Evolutionary conservation across 257 asterid species (phyloP).

Genomic region (Fraxinus cuspidata): DNA sequence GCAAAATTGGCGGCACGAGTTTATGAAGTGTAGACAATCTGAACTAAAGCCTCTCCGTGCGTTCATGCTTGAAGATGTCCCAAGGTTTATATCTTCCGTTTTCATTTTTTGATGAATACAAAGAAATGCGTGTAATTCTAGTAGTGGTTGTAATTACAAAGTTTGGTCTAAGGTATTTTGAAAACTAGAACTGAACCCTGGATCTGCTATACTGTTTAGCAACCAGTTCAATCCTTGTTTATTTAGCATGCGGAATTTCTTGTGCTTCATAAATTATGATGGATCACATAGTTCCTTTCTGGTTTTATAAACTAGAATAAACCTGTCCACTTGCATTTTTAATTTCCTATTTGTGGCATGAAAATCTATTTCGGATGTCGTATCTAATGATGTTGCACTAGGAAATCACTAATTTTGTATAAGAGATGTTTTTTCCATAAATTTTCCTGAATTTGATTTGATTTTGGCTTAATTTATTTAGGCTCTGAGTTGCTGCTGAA

Average conservation of each 20-base stretch:
- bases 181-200: constrained; percentile 11
- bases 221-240: constrained; percentile 7
- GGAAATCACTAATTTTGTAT: constrained; percentile 2
- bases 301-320: constrained; percentile 9
- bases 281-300: constrained; percentile 3
- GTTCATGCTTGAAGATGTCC: constrained; percentile 93
- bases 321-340: constrained; percentile 6
- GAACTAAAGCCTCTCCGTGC: constrained; percentile 88
- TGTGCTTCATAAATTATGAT: not conserved
- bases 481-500: constrained; percentile 74
- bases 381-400: constrained; percentile 2
- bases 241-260: constrained; percentile 17
- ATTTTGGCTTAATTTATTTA: constrained; percentile 43
- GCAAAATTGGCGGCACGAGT: constrained; percentile 94
- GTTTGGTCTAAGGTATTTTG: not conserved
- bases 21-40: constrained; percentile 85
- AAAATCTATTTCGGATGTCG: not conserved
- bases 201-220: constrained; percentile 3
- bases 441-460: constrained; percentile 15
- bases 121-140: not conserved
- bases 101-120: constrained; percentile 14
- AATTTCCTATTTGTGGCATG: constrained; percentile 11
- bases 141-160: constrained; percentile 17
- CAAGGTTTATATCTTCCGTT: constrained; percentile 63
- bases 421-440: constrained; percentile 1